These are phyloP conservation scores for Ustilago esculenta DNA, from an alignment of 1,284 basidiomycete species.

Conservation along the genomic window DNA sequence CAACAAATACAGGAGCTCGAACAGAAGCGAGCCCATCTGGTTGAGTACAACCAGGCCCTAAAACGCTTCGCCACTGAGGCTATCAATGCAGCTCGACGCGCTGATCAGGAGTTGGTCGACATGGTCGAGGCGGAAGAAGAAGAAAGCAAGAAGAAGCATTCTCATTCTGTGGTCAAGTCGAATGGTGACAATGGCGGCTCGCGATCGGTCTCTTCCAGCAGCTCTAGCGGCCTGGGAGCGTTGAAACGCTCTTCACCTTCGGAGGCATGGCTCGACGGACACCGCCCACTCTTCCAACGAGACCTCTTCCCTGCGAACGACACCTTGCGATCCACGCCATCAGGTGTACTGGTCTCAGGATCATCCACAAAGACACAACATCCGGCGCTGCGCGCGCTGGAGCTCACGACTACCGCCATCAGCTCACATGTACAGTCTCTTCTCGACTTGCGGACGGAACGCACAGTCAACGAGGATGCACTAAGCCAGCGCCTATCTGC, in stretches of 20 bases:
- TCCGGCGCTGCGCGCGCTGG: conserved; percentile 40
- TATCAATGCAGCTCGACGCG: conserved; percentile 41
- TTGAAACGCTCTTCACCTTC: conserved; percentile 8
- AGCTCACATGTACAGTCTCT: conserved; percentile 32
- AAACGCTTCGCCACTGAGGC: conserved; percentile 50
- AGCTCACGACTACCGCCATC: conserved; percentile 21
- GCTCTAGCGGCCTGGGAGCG: background rate
- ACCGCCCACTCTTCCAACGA: conserved; percentile 40
- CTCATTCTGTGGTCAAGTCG: conserved; percentile 1
- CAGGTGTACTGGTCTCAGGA: conserved; percentile 22
- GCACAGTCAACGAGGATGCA: conserved; percentile 19
- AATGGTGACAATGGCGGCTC: conserved; percentile 12
- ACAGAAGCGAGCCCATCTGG: conserved; percentile 34
- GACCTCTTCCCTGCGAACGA: conserved; percentile 50
- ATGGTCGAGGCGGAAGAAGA: conserved; percentile 42
- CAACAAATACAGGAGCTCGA: conserved; percentile 53
- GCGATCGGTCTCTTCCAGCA: conserved; percentile 20
- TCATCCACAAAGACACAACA: conserved; percentile 19
- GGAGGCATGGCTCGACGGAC: conserved; percentile 37
- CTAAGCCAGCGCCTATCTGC: conserved; percentile 11
- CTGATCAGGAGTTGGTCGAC: conserved; percentile 38
- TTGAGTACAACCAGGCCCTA: conserved; percentile 50
- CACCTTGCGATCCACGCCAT: conserved; percentile 24
- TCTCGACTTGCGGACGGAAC: conserved; percentile 38
- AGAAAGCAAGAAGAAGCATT: conserved; percentile 26